These are phyloP conservation scores for Zalerion maritima DNA, from an alignment of 495 filamentous ascomycete genomes.

Conservation along the genomic window DNA sequence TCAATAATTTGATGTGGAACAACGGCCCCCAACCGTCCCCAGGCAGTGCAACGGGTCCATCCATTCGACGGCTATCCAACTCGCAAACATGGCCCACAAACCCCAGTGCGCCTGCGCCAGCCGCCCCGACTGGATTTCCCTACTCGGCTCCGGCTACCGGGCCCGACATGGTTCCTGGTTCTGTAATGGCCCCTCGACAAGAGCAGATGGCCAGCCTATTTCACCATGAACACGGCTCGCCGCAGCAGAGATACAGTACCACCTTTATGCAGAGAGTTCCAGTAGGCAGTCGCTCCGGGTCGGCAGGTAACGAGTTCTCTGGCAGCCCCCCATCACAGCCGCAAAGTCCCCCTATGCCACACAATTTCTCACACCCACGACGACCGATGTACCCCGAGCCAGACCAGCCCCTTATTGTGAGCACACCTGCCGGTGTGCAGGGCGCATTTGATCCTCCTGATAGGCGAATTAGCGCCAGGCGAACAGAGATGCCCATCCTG, in stretches of 20 bases:
- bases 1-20: conserved; percentile 6
- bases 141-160: conserved; percentile 24
- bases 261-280: conserved; percentile 19
- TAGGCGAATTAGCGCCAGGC: conserved; percentile 12
- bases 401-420: conserved; percentile 33
- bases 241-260: conserved; percentile 17
- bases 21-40: background rate
- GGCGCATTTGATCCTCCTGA: conserved; percentile 26
- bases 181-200: conserved; percentile 10
- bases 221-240: conserved; percentile 2
- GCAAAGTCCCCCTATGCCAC: conserved; percentile 13
- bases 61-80: conserved; percentile 19
- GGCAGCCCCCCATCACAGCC: conserved; percentile 10
- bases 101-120: conserved; percentile 4
- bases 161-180: conserved; percentile 14
- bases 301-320: conserved; percentile 3
- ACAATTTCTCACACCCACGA: conserved; percentile 13
- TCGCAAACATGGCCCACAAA: conserved; percentile 30
- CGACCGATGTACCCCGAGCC: conserved; percentile 11
- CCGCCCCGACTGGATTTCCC: conserved; percentile 19
- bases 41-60: conserved; percentile 9
- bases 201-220: conserved; percentile 15
- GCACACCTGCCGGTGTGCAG: conserved; percentile 29
- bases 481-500: conserved; percentile 22
- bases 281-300: conserved; percentile 8